Conservation (phyloP, 306 rosid genomes). For the cucumber (Cucumis sativus) region DNA sequence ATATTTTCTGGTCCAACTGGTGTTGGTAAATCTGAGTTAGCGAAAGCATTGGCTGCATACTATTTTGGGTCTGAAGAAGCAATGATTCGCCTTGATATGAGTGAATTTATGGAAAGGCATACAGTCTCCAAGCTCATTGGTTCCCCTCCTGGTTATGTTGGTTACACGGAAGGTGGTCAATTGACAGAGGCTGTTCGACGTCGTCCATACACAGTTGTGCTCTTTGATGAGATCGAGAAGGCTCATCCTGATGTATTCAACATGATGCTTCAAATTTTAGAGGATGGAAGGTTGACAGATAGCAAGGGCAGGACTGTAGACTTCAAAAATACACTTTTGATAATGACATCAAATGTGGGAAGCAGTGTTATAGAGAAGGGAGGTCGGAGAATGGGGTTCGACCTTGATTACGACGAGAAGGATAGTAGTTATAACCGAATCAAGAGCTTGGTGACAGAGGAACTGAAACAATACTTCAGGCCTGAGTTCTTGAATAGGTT, state of each 20-base stretch:
- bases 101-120: conserved; percentile 96
- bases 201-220: conserved; percentile 87
- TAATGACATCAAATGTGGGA: conserved; percentile 94
- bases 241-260: conserved; percentile 96
- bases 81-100: conserved; percentile 96
- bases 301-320: conserved; percentile 96
- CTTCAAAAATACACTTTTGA: conserved; percentile 88
- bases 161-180: conserved; percentile 96
- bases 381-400: conserved; percentile 79
- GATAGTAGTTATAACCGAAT: conserved; percentile 79
- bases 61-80: conserved; percentile 95
- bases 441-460: conserved; percentile 93
- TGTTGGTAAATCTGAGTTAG: conserved; percentile 94
- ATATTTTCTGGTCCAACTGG: conserved; percentile 98
- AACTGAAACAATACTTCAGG: conserved; percentile 78
- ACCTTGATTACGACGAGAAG: conserved; percentile 83
- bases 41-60: conserved; percentile 83
- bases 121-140: conserved; percentile 91
- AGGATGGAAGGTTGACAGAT: conserved; percentile 91
- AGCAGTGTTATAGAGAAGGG: conserved; percentile 97
- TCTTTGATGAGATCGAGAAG: conserved; percentile 93
- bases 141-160: conserved; percentile 96
- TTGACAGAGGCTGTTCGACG: conserved; percentile 95
- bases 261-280: conserved; percentile 97
- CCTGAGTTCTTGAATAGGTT: conserved; percentile 87